Evolutionary conservation across 768 basidiomycete genomes (phyloP), one percentile per base, ranked within the genome.

Genomic region (Russula vinacea): DNA sequence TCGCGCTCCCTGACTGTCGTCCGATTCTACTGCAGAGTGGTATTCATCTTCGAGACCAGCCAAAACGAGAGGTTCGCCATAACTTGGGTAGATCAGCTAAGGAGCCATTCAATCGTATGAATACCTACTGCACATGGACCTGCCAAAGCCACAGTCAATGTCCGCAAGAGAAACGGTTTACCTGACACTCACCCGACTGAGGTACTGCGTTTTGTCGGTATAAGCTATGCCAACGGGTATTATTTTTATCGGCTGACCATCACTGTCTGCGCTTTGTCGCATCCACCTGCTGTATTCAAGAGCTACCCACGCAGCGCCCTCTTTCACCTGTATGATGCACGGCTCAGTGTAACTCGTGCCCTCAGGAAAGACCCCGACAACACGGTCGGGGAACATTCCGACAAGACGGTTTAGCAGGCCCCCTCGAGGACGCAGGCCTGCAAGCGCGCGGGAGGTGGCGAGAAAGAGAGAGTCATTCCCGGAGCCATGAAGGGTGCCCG

Each of bases 331-430:
- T 83, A 95, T 88, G 70, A 98, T 92, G 60, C 85, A 82, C 13
- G 95, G 94, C 71, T 94, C 93, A 2, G 94, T 97, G 74, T 98
- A 96, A 71, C 88, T 90, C n/a, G 89, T 91, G 49, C 93, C 94
- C 74, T 96, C 94, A 9, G 94, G 94, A 73, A 99, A 99, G 47
- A 98, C 79, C 6, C 92, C 95, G 58, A 98, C 89, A 22, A 86
- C 90, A 35, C 57, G 40, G 11, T 60, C 67, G 16, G 64, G 65
- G 42, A 32, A 55, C 32, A 58, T 32, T 5, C 65, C 62, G 32
- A 52, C 32, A 44, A 63, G 33, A 14, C 55, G 29, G 35, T 63
- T 57, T 49, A 49, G 24, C 16, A 63, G n/a, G 29, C 61, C 61
- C 5, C 61, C 56, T 50, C 61, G 62, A 35, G 40, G 68, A 87